A percentile compares a stretch with the other conserved stretches of the same genome.
These are phyloP conservation scores for Quercus gilva DNA, from an alignment of 306 rosid genomes.

Conservation along the genomic window DNA sequence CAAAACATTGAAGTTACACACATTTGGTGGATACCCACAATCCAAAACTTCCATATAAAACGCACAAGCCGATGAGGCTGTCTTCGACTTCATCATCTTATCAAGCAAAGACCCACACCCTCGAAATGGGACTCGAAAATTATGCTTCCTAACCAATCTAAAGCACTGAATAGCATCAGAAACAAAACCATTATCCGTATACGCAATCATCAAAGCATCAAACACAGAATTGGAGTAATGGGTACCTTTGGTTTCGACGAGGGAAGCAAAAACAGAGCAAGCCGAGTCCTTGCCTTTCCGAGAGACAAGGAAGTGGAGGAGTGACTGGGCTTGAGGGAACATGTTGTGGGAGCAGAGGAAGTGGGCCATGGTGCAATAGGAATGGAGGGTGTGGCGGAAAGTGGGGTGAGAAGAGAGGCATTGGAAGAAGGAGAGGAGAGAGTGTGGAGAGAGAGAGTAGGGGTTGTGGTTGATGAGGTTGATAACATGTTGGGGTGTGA, in stretches of 20 bases:
- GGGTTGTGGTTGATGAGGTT: conserved; percentile 66
- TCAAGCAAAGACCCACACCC: conserved; percentile 57
- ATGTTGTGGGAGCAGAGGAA: conserved; percentile 50
- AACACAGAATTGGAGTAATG: conserved; percentile 34
- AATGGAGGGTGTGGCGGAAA: conserved; percentile 61
- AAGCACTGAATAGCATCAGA: conserved; percentile 60
- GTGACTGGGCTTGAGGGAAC: conserved; percentile 50
- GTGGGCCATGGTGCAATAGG: conserved; percentile 64
- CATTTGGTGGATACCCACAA: conserved; percentile 63
- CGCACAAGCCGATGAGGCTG: conserved; percentile 40
- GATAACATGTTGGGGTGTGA: conserved; percentile 44
- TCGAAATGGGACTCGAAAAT: conserved; percentile 36
- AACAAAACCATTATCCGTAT: conserved; percentile 46
- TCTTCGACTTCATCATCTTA: conserved; percentile 32
- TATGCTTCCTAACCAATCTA: conserved; percentile 38
- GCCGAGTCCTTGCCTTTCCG: conserved; percentile 60
- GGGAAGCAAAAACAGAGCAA: conserved; percentile 36
- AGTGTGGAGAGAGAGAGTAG: conserved; percentile 53
- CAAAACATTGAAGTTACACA: conserved; percentile 58
- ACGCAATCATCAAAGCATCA: conserved; percentile 42
- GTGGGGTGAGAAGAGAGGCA: conserved; percentile 36
- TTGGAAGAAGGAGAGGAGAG: conserved; percentile 73
- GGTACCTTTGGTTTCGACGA: conserved; percentile 34
- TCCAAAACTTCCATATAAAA: conserved; percentile 63
- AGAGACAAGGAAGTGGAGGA: conserved; percentile 51